Evolutionary conservation across 306 rosid species (phyloP).

Genomic region (Luffa aegyptiaca): DNA sequence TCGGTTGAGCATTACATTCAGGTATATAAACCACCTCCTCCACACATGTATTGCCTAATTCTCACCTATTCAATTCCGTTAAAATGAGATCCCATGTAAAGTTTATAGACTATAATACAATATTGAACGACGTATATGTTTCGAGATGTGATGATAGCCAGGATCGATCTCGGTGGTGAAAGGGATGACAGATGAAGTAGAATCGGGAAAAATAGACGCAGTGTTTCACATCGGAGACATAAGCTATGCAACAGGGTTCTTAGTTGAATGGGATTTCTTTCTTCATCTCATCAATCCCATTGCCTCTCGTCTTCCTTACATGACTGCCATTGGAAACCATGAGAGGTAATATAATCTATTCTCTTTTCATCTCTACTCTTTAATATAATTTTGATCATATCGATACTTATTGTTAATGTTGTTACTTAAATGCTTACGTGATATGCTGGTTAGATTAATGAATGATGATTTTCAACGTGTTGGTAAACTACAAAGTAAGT

Average conservation of each 20-base stretch:
- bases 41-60: no score
- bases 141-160: slow-evolving; percentile 33
- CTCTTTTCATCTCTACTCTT: not conserved
- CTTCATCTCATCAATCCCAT: slow-evolving; percentile 49
- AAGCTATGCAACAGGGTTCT: slow-evolving; percentile 86
- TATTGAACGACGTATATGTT: not conserved
- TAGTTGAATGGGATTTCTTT: slow-evolving; percentile 86
- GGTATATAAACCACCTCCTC: no score
- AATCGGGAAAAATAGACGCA: slow-evolving; percentile 37
- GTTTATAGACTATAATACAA: not conserved
- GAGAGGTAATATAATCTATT: slow-evolving; percentile 40
- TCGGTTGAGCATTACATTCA: slow-evolving; percentile 82
- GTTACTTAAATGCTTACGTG: no score
- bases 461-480: no score
- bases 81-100: not conserved
- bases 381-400: not conserved
- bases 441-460: no score
- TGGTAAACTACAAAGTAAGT: no score
- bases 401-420: no score
- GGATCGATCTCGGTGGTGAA: slow-evolving; percentile 69
- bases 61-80: no score
- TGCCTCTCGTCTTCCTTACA: slow-evolving; percentile 65
- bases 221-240: slow-evolving; percentile 90
- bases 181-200: slow-evolving; percentile 40
- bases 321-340: slow-evolving; percentile 91